A percentile compares a stretch with the other conserved stretches of the same genome.
phyloP scores from a whole-genome alignment of 306 rosid species.

The Lablab purpureus region DNA sequence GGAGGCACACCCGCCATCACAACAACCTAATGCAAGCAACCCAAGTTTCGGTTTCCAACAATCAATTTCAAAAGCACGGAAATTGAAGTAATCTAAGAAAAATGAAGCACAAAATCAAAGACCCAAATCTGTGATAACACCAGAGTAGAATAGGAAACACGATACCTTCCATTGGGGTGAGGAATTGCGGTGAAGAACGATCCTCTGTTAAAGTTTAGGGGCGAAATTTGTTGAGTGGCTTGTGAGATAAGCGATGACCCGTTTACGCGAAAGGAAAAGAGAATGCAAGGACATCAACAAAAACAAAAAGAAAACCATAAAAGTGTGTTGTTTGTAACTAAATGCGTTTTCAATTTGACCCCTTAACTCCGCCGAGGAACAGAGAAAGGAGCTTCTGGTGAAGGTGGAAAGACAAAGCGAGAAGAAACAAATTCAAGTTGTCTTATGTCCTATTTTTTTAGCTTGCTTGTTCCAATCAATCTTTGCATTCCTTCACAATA shows the following conservation, averaged over 20 bases:
- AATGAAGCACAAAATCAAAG: slow-evolving; percentile 47
- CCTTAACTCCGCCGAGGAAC: slow-evolving; percentile 35
- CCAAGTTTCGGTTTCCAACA: slow-evolving; percentile 37
- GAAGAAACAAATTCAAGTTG: slow-evolving; percentile 35
- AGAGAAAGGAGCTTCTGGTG: slow-evolving; percentile 45
- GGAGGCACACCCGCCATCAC: slow-evolving; percentile 40
- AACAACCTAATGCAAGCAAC: slow-evolving; percentile 49
- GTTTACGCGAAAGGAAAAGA: slow-evolving; percentile 45
- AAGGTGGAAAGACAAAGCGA: slow-evolving; percentile 43
- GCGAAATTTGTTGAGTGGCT: slow-evolving; percentile 37
- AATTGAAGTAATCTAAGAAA: slow-evolving; percentile 39
- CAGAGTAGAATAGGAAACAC: slow-evolving; percentile 27
- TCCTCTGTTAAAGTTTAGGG: slow-evolving; percentile 42
- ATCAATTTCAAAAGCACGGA: slow-evolving; percentile 40
- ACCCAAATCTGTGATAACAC: slow-evolving; percentile 51
- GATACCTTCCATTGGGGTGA: slow-evolving; percentile 83
- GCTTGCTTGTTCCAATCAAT: slow-evolving; percentile 49
- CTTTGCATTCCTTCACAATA: slow-evolving; percentile 21
- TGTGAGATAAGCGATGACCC: slow-evolving; percentile 52
- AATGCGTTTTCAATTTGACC: slow-evolving; percentile 50
- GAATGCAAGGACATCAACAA: slow-evolving; percentile 36
- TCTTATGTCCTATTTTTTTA: slow-evolving; percentile 34
- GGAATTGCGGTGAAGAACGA: slow-evolving; percentile 40
- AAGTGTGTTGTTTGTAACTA: background rate
- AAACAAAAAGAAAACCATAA: too few relatives aligned